phyloP scores from a whole-genome alignment of 768 basidiomycete genomes.

The Ephemerocybe angulata region DNA sequence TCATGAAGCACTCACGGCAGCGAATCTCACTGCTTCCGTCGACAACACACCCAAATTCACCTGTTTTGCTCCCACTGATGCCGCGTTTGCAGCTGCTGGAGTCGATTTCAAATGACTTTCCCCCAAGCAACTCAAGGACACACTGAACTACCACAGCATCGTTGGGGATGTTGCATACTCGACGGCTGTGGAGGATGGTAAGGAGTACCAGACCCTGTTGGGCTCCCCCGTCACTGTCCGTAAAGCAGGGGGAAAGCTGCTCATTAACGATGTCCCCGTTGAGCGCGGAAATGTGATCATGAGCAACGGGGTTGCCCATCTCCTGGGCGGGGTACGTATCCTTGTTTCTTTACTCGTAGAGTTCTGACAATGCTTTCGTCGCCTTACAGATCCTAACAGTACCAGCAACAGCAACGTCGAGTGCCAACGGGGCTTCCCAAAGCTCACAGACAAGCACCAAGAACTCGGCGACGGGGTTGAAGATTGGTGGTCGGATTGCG shows the following conservation, averaged over 20 bases:
- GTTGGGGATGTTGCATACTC: slow-evolving; percentile 6
- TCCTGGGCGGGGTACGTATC: neutral
- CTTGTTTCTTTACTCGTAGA: too few species aligned
- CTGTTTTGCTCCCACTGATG: slow-evolving; percentile 5
- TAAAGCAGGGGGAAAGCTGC: neutral
- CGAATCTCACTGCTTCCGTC: neutral
- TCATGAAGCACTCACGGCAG: neutral
- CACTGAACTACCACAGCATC: slow-evolving; percentile 1
- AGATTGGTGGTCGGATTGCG: too few species aligned
- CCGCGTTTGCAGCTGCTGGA: neutral
- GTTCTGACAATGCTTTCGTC: too few species aligned
- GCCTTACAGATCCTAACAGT: too few species aligned
- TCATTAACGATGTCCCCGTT: slow-evolving; percentile 3
- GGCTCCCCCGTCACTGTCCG: neutral
- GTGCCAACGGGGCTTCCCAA: too few species aligned
- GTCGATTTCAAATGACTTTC: neutral
- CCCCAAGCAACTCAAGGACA: neutral
- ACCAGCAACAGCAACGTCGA: too few species aligned
- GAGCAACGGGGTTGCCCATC: slow-evolving; percentile 7
- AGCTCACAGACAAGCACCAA: too few species aligned
- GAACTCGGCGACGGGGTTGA: too few species aligned
- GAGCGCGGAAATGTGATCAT: neutral
- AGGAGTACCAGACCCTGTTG: slow-evolving; percentile 1
- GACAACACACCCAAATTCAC: slow-evolving; percentile 1
- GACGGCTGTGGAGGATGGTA: neutral